Evolutionary conservation across 306 rosid species (phyloP), one percentile per base, ranked within the genome.

Genomic region (Astragalus membranaceus): DNA sequence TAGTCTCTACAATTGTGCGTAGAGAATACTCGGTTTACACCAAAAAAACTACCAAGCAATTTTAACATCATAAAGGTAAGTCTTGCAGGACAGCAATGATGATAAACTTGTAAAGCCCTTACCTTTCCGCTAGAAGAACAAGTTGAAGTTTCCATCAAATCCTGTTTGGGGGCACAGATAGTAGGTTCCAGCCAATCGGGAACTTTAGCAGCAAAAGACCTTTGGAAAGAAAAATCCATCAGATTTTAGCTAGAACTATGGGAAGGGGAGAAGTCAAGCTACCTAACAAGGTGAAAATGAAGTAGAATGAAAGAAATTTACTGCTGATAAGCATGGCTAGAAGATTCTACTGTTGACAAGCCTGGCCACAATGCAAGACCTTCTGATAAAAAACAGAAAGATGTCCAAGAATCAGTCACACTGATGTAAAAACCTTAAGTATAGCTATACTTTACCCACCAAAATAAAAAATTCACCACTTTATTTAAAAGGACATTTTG

Each of bases 301-400:
- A 76, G 55, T 7, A 42, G 72, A 69, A 8, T 68, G 61, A 48
- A 54, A 52, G 71, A 46, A 61, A 54, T 46, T 79, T 74, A 79
- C 83, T 67, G 79, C 43, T 36, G 12, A 74, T 11, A 67, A 68
- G 72, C 50, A 41, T 42, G 67, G 16, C 72, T 36, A 6, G 72
- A 5, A 50, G 76, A 61, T 64, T 72, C 55, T 36, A 47, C 64
- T 9, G 44, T 69, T 42, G 78, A 67, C 72, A 82, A 75, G 66
- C 61, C 72, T 26, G 83, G 76, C 86, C 83, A 78, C 67, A 75
- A 71, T 78, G 69, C 71, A 78, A 74, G 81, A 62, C 73, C 68
- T 42, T 78, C 75, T 65, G 55, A 49, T 44, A 43, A 64, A 75
- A 74, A 6, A 69, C 30, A 52, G 66, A 73, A 74, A 47, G 29